Evolutionary conservation across 164 flowering plant species (phyloP).

Genomic region (Dillenia turbinata): DNA sequence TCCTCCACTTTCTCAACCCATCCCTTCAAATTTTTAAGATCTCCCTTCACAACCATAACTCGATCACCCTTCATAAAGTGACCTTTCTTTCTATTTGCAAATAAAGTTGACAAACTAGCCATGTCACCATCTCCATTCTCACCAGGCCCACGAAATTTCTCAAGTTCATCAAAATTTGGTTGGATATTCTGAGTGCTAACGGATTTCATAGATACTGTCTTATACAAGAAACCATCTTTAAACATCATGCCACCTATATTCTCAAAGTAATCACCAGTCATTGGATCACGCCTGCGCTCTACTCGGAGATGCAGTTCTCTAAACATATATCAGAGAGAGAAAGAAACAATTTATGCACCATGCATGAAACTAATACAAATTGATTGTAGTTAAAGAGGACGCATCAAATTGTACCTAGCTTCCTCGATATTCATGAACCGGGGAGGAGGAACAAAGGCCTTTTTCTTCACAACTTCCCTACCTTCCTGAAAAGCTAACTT

Average conservation of each 20-base stretch:
- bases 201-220: slow-evolving; percentile 78
- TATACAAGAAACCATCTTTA: slow-evolving; percentile 79
- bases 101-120: slow-evolving; percentile 63
- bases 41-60: slow-evolving; percentile 86
- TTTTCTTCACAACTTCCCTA: slow-evolving; percentile 78
- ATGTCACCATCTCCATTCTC: slow-evolving; percentile 76
- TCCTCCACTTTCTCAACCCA: slow-evolving; percentile 98
- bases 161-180: slow-evolving; percentile 92
- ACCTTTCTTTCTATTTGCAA: slow-evolving; percentile 88
- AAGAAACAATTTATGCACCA: background rate
- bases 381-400: background rate
- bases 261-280: slow-evolving; percentile 73
- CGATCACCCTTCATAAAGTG: slow-evolving; percentile 96
- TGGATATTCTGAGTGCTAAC: slow-evolving; percentile 69
- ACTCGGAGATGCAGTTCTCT: slow-evolving; percentile 86
- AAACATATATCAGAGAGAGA: slow-evolving; percentile 10
- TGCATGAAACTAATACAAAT: background rate
- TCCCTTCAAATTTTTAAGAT: slow-evolving; percentile 85
- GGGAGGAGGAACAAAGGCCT: slow-evolving; percentile 90
- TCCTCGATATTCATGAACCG: slow-evolving; percentile 84
- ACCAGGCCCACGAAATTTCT: slow-evolving; percentile 76
- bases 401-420: slow-evolving; percentile 54
- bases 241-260: slow-evolving; percentile 68
- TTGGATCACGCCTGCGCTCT: slow-evolving; percentile 68
- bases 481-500: slow-evolving; percentile 57